Conservation (phyloP, 768 basidiomycete species). For the Panellus pusillus region DNA sequence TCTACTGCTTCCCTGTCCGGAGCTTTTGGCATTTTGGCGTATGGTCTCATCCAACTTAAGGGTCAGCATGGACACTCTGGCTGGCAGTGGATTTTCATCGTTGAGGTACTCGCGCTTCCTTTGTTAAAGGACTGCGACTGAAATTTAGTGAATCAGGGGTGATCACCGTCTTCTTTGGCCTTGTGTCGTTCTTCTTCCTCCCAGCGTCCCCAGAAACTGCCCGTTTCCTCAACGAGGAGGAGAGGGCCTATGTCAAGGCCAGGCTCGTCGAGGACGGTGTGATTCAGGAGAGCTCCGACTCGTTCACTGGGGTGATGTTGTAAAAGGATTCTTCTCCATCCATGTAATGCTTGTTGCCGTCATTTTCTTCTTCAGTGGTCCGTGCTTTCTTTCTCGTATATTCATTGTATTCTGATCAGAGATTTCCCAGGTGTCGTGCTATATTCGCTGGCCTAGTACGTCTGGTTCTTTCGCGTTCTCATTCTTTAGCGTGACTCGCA, state of each 20-base stretch:
- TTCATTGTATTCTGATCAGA: neutral
- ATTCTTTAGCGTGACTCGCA: constrained; percentile 17
- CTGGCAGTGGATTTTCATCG: constrained; percentile 72
- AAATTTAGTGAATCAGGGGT: constrained; percentile 46
- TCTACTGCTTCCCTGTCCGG: constrained; percentile 58
- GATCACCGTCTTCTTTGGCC: constrained; percentile 61
- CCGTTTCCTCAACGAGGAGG: constrained; percentile 49
- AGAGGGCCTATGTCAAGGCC: constrained; percentile 46
- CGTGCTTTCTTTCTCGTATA: constrained; percentile 2
- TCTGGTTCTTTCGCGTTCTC: constrained; percentile 29
- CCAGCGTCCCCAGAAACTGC: constrained; percentile 44
- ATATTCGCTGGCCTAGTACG: constrained; percentile 51
- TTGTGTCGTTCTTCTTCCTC: constrained; percentile 48
- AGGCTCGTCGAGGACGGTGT: constrained; percentile 45
- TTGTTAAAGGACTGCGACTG: too few species aligned
- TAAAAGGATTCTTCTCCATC: constrained; percentile 45
- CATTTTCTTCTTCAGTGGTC: constrained; percentile 54
- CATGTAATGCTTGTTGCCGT: constrained; percentile 56
- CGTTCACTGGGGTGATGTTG: constrained; percentile 62
- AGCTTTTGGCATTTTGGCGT: constrained; percentile 67
- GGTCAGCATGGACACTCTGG: constrained; percentile 53
- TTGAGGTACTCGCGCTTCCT: constrained; percentile 30
- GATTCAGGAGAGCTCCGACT: constrained; percentile 37
- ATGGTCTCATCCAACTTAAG: constrained; percentile 64
- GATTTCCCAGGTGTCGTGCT: constrained; percentile 41